Evolutionary conservation across 1,284 basidiomycete species (phyloP), one percentile per base, ranked within the genome.

Genomic region (Wolfiporia cocos): DNA sequence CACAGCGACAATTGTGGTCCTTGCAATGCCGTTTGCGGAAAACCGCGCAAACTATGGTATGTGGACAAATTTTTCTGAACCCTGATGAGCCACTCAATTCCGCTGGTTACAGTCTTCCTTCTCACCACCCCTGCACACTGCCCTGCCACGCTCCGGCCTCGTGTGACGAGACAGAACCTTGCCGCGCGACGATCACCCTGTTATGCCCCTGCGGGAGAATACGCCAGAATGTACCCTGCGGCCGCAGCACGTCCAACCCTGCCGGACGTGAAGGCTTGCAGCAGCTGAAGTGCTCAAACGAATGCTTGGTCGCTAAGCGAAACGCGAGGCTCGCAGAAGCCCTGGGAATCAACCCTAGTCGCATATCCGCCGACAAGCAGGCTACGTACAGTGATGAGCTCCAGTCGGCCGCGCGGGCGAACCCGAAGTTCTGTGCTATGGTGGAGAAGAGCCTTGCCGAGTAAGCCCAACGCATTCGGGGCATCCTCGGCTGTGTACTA

Each of bases 271-370:
- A 64, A 35, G 56, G 60, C 19, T 57, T 63, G 26, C 62, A 66
- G 42, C 56, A 63, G n/a, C 70, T 84, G 14, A 86, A 86, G 49
- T 96, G 92, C 54, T 80, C 79, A 26, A 81, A 76, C 38, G 89
- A 93, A 43, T 95, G 92, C 54, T 69, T 69, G 18, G 70, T 90
- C 23, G 86, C 84, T 35, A 88, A 92, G 60, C 76, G 93, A 7
- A 95, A 94, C 53, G 86, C 84, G 0, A 69, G 80, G 23, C 66
- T 97, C 6, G 92, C 93, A 1, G 89, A 92, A 34, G 93, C 92
- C 0, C 65, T 97, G 5, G 91, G 91, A 0, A 92, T 96, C 55
- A 78, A 62, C 38, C 55, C 70, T 1, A 74, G 75, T 20, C 62
- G 49, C 49, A 67, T 61, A 44, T 46, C 63, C 43, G 39, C 42